phyloP scores from a whole-genome alignment of 345 rosid genomes.

The Gossypium herbaceum region DNA sequence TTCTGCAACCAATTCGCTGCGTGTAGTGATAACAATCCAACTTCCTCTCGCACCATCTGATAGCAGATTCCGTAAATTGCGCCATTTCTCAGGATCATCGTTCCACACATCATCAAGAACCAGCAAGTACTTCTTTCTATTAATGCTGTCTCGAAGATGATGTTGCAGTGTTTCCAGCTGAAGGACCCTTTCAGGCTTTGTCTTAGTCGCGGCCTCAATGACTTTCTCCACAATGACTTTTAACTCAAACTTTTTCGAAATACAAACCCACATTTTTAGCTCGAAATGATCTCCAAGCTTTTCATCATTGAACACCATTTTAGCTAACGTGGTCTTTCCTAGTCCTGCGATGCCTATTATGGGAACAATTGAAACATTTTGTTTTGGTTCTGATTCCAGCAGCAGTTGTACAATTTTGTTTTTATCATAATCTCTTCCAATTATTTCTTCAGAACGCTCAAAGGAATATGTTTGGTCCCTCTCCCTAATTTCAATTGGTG shows the following conservation, averaged over 20 bases:
- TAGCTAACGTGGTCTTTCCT: not conserved
- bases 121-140: not conserved
- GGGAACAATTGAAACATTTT: not conserved
- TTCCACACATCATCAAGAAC: constrained; percentile 3
- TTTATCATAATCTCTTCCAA: constrained; percentile 1
- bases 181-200: not conserved
- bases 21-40: not conserved
- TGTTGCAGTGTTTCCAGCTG: not conserved
- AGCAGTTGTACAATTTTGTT: not conserved
- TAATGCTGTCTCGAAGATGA: not conserved
- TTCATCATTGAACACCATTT: not conserved
- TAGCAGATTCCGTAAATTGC: not conserved
- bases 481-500: not conserved
- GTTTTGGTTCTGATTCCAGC: not conserved
- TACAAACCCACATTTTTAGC: not conserved
- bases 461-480: not conserved
- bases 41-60: not conserved
- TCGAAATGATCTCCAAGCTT: not conserved
- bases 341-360: not conserved
- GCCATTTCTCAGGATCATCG: not conserved
- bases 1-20: not conserved
- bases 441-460: not conserved
- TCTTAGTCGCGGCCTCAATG: not conserved
- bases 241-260: not conserved
- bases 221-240: not conserved